Conservation (phyloP, 2,329 filamentous ascomycete genomes). For the Aspergillus latus region DNA sequence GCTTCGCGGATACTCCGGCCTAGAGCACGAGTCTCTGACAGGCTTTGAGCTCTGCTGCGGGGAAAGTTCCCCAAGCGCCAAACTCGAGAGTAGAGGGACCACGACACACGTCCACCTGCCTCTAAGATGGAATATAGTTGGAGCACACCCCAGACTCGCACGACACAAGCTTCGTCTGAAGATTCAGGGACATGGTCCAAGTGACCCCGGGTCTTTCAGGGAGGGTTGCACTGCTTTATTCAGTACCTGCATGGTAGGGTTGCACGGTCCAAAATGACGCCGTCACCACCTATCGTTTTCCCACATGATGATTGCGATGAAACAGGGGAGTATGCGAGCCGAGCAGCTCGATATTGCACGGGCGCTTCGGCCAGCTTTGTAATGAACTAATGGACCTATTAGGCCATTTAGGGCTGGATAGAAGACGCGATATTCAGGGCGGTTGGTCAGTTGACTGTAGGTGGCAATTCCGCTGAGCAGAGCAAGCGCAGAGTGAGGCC, state of each 20-base stretch:
- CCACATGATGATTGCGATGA: not conserved
- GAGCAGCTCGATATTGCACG: constrained; percentile 7
- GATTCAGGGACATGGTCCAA: not conserved
- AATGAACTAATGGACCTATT: not conserved
- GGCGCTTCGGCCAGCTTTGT: constrained; percentile 8
- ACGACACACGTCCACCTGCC: no score
- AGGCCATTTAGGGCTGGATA: not conserved
- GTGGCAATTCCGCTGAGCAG: not conserved
- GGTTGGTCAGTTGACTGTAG: not conserved
- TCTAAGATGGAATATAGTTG: not conserved
- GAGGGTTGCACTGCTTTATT: not conserved
- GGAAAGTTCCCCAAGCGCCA: no score
- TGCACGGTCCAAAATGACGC: not conserved
- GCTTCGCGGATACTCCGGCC: no score
- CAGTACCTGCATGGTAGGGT: constrained; percentile 3
- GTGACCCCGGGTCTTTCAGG: not conserved
- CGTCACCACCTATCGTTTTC: constrained; percentile 8
- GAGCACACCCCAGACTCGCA: not conserved
- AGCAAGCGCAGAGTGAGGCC: constrained; percentile 6
- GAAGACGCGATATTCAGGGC: not conserved
- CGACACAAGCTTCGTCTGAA: not conserved
- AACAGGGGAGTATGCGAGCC: constrained; percentile 4
- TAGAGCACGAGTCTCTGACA: no score
- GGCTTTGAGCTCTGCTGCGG: no score
- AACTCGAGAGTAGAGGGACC: no score